Conservation (phyloP, 1,284 basidiomycete species). For the Laetiporus sulphureus region DNA sequence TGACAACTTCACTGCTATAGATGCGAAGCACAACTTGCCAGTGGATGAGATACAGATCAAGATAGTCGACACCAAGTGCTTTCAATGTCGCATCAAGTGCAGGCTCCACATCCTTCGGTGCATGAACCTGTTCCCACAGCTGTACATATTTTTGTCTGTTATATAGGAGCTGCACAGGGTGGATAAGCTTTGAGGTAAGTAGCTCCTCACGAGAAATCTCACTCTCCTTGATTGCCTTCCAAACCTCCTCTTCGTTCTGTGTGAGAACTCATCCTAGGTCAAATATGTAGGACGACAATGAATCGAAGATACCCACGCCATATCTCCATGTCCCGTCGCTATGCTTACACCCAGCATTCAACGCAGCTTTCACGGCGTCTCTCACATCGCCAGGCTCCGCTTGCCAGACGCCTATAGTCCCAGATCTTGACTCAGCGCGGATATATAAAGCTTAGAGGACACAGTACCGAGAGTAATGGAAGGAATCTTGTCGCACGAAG, state of each 20-base stretch:
- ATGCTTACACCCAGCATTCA: conserved; percentile 61
- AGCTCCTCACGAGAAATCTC: conserved; percentile 35
- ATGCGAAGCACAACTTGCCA: conserved; percentile 46
- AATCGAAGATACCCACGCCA: conserved; percentile 27
- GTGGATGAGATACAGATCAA: conserved; percentile 79
- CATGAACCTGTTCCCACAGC: conserved; percentile 67
- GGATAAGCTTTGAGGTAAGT: conserved; percentile 41
- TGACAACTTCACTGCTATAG: neutral
- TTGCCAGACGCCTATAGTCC: too few relatives aligned
- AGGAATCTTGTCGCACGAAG: too few relatives aligned
- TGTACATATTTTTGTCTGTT: conserved; percentile 15
- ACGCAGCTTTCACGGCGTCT: conserved; percentile 50
- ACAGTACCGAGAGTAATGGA: too few relatives aligned
- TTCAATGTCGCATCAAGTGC: conserved; percentile 63
- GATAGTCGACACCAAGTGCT: conserved; percentile 66
- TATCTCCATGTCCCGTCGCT: conserved; percentile 75
- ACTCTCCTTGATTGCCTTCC: conserved; percentile 34
- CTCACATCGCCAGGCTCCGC: conserved; percentile 59
- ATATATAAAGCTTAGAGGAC: too few relatives aligned
- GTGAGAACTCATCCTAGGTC: neutral
- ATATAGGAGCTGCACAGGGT: neutral
- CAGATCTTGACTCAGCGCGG: too few relatives aligned
- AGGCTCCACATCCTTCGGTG: conserved; percentile 59
- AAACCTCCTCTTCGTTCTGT: conserved; percentile 48
- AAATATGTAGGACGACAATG: neutral